Base-by-base conservation (phyloP, 1,139 yeast species). In the Yamadazyma oceani region DNA sequence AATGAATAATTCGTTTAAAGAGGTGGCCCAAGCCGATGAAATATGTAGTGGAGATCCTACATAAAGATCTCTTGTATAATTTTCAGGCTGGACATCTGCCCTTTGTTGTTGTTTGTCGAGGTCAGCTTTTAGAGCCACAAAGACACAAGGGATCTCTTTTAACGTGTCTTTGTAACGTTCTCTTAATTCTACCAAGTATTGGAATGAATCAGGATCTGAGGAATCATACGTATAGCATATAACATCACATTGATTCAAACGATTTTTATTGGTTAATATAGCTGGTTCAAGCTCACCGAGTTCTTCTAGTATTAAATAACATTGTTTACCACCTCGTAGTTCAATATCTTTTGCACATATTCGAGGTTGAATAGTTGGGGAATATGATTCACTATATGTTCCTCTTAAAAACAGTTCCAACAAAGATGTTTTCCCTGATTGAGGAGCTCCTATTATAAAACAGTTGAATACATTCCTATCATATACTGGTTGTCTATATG, bases 311-410 rank as follows among this genome's bases (percentile, higher is more conserved):
- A 92, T 88, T 53, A 92, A 66, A 55, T 92, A 92, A 57, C 95
- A 89, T 58, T 92, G 98, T 55, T 88, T 90, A 1, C 97, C 97
- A 2, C 97, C 97, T 38, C 85, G 81, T 53, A 90, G 66, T 57
- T 92, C 98, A n/a, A 92, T 89, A 53, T 94, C 90, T 55, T 92
- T 92, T 1, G 89, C 96, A 10, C 88, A 95, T 2, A 86, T 72
- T 33, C 85, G 69, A 2, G 95, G 90, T 42, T 78, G 78, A 16
- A 87, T 81, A 0, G 97, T 87, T 0, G 97, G 96, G 3, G 87
- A 78, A 55, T 90, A 86, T 0, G 68, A 57, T 16, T 82, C 89
- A 38, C 86, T 76, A 51, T 81, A 85, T 2, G 81, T 73, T 17
- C 95, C 78, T 15, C 85, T 85, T 32, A 92, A 64, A 54, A 92